Evolutionary conservation across 2,329 filamentous ascomycete genomes (phyloP).

Genomic region (Rutstroemia sp.): DNA sequence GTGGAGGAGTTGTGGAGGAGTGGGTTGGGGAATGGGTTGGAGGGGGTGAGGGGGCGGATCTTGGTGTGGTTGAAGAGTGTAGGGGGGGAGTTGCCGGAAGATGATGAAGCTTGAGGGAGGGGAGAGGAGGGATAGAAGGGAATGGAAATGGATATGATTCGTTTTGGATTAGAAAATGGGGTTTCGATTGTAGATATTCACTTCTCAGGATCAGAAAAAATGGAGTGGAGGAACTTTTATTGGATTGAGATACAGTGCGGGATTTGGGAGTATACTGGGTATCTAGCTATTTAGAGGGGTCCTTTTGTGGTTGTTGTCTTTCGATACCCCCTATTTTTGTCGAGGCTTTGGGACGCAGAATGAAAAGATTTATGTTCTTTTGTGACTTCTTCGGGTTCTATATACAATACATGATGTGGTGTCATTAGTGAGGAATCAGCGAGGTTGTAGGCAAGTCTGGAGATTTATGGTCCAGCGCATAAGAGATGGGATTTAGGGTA

Average conservation of each 20-base stretch:
- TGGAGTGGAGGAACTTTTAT: background rate
- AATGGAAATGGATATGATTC: background rate
- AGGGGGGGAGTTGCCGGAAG: constrained; percentile 75
- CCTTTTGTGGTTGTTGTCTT: background rate
- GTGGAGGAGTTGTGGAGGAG: constrained; percentile 89
- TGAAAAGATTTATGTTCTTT: no score
- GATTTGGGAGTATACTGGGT: background rate
- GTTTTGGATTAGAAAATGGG: background rate
- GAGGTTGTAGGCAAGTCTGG: no score
- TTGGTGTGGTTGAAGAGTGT: constrained; percentile 49
- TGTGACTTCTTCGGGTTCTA: no score
- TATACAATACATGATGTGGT: no score
- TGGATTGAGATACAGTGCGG: background rate
- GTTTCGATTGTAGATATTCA: background rate
- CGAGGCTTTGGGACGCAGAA: no score
- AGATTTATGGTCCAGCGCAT: no score
- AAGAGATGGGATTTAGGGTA: no score
- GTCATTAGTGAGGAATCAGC: no score
- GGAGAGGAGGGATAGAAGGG: no score
- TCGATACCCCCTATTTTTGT: background rate
- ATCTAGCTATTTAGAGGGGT: background rate
- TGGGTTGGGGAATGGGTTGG: constrained; percentile 72
- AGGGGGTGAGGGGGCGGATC: constrained; percentile 65
- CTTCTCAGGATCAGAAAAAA: background rate
- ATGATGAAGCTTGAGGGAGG: constrained; percentile 12